Percentiles rank a stretch among this genome's conserved stretches.
Evolutionary conservation across 352 stramenopile genomes (phyloP).

Genomic region (Phytopythium boreale): DNA sequence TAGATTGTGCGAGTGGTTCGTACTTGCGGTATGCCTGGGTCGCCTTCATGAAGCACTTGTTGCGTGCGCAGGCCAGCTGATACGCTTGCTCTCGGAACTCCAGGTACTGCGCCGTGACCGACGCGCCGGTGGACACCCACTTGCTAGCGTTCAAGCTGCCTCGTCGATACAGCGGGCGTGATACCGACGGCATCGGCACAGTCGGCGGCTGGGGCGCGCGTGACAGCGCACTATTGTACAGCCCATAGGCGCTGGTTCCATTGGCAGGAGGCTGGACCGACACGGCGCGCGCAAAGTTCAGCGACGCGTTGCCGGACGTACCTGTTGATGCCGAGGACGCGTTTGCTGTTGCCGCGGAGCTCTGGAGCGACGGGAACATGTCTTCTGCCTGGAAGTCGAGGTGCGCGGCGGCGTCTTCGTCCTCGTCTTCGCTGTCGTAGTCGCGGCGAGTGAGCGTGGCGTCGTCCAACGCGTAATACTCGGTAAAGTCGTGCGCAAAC

Average conservation of each 20-base stretch:
- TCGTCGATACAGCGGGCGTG: constrained; percentile 59
- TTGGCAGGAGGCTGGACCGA: constrained; percentile 32
- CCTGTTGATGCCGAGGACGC: neutral
- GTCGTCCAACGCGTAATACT: constrained; percentile 67
- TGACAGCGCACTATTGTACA: constrained; percentile 14
- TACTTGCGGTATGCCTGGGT: constrained; percentile 83
- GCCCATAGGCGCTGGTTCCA: constrained; percentile 7
- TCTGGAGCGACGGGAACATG: constrained; percentile 76
- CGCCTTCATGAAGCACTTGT: constrained; percentile 86
- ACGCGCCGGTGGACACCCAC: constrained; percentile 65
- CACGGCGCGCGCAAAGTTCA: constrained; percentile 82
- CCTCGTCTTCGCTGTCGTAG: constrained; percentile 80
- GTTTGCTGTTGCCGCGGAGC: constrained; percentile 10
- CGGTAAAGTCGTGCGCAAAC: constrained; percentile 79
- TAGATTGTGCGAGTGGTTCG: constrained; percentile 3
- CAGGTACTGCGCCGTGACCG: constrained; percentile 68
- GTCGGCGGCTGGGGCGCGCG: neutral
- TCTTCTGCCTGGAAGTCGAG: constrained; percentile 72
- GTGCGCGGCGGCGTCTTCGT: constrained; percentile 30
- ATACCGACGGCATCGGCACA: constrained; percentile 13
- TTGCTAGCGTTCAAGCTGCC: constrained; percentile 33
- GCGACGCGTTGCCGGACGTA: constrained; percentile 30
- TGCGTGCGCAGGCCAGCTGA: constrained; percentile 73
- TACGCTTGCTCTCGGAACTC: constrained; percentile 76
- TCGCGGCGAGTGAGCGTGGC: constrained; percentile 36